Percentiles rank a stretch among this genome's conserved stretches.
phyloP scores from a whole-genome alignment of 768 basidiomycete genomes.

The Leccinum obscurum region DNA sequence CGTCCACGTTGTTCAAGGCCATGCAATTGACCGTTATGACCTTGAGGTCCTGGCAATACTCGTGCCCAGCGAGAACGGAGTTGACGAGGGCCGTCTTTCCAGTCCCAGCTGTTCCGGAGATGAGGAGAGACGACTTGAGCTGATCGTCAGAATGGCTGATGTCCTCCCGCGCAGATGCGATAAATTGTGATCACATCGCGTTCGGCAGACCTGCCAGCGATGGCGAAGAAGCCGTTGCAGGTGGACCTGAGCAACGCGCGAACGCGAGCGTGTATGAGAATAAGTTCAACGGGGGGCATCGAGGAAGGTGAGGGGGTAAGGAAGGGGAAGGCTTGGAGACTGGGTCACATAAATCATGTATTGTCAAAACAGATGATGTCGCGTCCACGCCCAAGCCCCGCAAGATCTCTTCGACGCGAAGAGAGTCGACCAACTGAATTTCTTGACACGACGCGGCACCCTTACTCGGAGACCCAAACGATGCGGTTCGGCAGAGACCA shows the following conservation, averaged over 20 bases:
- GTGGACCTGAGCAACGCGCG: slow-evolving; percentile 45
- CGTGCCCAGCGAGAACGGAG: slow-evolving; percentile 51
- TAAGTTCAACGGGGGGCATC: slow-evolving; percentile 33
- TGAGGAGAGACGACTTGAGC: slow-evolving; percentile 61
- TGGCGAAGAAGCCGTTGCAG: slow-evolving; percentile 41
- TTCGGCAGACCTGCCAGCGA: slow-evolving; percentile 71
- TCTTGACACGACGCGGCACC: slow-evolving; percentile 42
- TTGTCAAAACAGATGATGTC: slow-evolving; percentile 1
- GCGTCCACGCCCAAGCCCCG: slow-evolving; percentile 56
- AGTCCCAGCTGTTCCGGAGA: slow-evolving; percentile 92
- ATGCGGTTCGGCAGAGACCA: slow-evolving; percentile 54
- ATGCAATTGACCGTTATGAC: slow-evolving; percentile 76
- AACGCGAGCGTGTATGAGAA: slow-evolving; percentile 58
- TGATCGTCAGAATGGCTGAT: slow-evolving; percentile 10
- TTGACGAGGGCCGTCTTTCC: slow-evolving; percentile 89
- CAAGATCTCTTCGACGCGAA: slow-evolving; percentile 68
- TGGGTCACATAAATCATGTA: no score
- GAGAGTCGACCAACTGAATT: slow-evolving; percentile 53
- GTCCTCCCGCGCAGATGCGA: slow-evolving; percentile 51
- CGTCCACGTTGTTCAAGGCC: slow-evolving; percentile 65
- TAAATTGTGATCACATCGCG: slow-evolving; percentile 60
- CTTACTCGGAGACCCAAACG: slow-evolving; percentile 45
- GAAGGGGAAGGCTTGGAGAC: no score
- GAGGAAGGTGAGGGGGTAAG: no score
- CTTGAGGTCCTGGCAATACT: slow-evolving; percentile 41